Evolutionary conservation across 1,284 basidiomycete genomes (phyloP).

Genomic region (Ustilago tritici): DNA sequence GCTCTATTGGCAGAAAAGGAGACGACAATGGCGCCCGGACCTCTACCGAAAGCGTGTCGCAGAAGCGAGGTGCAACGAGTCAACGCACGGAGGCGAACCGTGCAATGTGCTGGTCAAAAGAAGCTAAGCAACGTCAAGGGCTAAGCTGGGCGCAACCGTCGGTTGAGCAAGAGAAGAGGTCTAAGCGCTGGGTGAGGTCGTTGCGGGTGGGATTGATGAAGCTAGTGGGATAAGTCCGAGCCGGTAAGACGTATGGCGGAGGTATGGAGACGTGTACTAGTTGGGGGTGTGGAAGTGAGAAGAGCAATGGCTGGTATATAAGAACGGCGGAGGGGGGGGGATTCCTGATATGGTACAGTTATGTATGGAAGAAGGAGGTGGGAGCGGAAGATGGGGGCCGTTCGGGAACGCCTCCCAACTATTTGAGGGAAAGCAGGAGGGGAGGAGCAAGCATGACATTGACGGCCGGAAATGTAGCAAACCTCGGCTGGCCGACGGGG

Average conservation of each 20-base stretch:
- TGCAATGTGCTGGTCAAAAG: not conserved
- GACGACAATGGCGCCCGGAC: not conserved
- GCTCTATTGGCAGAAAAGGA: not conserved
- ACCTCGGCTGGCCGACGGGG: constrained; percentile 7
- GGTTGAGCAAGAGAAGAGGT: not conserved
- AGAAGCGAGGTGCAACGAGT: not conserved
- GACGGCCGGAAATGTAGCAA: constrained; percentile 8
- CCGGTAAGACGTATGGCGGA: constrained; percentile 4
- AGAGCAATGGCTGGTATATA: constrained; percentile 1
- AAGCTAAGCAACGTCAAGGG: constrained; percentile 2
- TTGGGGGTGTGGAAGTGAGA: not conserved
- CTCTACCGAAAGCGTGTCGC: not conserved
- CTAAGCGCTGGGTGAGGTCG: constrained; percentile 7
- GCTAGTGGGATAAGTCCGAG: constrained; percentile 4
- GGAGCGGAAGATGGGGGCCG: not conserved
- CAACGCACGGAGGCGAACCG: constrained; percentile 4
- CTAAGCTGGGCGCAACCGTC: not conserved
- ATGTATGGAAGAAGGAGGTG: not conserved
- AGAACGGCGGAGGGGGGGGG: not conserved
- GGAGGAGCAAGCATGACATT: constrained; percentile 10
- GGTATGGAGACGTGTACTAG: not conserved
- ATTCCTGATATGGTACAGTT: not conserved
- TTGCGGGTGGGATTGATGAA: not conserved
- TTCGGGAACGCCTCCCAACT: constrained; percentile 10
- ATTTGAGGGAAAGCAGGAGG: constrained; percentile 12